Percentiles rank a stretch among this genome's conserved stretches.
phyloP scores from a whole-genome alignment of 148 eudicot genomes.

The Diospyros lotus region DNA sequence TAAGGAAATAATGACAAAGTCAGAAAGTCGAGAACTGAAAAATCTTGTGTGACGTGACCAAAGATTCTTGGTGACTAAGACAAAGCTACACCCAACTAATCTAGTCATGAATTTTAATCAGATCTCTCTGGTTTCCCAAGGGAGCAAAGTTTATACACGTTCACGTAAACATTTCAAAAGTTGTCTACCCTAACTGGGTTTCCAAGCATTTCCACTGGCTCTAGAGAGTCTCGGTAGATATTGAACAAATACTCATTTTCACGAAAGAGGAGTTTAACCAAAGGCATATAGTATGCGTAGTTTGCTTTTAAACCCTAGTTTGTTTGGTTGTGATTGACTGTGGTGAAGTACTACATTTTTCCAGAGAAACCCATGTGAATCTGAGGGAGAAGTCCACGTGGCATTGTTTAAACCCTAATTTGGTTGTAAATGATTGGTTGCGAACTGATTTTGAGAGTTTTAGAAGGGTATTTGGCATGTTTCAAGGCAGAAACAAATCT shows the following conservation, averaged over 20 bases:
- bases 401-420: conserved; percentile 7
- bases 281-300: too few relatives aligned
- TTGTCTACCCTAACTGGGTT: neutral
- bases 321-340: neutral
- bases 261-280: too few relatives aligned
- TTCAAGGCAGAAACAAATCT: neutral
- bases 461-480: neutral
- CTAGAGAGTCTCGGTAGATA: neutral
- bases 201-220: neutral
- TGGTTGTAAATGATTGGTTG: neutral
- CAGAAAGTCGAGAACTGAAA: conserved; percentile 31
- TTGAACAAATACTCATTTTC: neutral
- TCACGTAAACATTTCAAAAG: too few relatives aligned
- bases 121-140: neutral
- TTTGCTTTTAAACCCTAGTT: conserved; percentile 12
- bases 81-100: conserved; percentile 4
- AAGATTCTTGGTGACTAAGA: conserved; percentile 29
- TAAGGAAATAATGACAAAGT: conserved; percentile 1
- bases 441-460: too few relatives aligned
- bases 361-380: neutral
- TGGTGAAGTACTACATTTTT: neutral
- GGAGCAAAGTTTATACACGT: neutral
- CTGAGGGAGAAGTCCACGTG: neutral
- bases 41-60: conserved; percentile 33
- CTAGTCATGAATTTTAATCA: conserved; percentile 8